A percentile compares a stretch with the other conserved stretches of the same genome.
phyloP scores from a whole-genome alignment of 176 grass and related monocot species.

The Pharus latifolius region DNA sequence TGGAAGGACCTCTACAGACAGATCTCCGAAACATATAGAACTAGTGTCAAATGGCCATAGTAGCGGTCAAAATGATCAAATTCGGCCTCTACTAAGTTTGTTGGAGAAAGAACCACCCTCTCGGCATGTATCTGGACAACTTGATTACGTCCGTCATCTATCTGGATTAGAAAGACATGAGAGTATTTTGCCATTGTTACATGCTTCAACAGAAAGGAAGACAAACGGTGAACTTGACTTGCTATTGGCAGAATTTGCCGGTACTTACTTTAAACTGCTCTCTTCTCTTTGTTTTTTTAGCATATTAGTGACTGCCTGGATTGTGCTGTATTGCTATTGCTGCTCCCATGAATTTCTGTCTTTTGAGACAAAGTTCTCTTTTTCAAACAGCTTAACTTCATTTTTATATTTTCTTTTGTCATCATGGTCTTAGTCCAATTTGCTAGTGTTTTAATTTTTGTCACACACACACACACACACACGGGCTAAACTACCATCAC shows the following conservation, averaged over 20 bases:
- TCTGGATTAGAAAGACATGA: slow-evolving; percentile 95
- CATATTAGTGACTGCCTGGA: slow-evolving; percentile 6
- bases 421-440: neutral
- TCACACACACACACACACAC: neutral
- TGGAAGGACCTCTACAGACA: slow-evolving; percentile 76
- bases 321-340: slow-evolving; percentile 12
- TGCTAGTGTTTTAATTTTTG: neutral
- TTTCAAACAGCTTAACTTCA: neutral
- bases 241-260: slow-evolving; percentile 82
- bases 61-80: slow-evolving; percentile 57
- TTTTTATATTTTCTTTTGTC: too few relatives aligned
- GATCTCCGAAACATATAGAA: slow-evolving; percentile 76
- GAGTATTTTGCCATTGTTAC: slow-evolving; percentile 90
- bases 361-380: neutral
- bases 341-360: neutral
- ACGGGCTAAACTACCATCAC: neutral
- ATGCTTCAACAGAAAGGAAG: slow-evolving; percentile 80
- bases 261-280: slow-evolving; percentile 28
- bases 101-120: slow-evolving; percentile 95
- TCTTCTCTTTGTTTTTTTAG: slow-evolving; percentile 1
- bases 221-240: slow-evolving; percentile 88
- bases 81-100: slow-evolving; percentile 84
- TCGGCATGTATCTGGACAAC: slow-evolving; percentile 91
- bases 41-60: slow-evolving; percentile 52
- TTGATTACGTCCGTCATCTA: slow-evolving; percentile 73